Evolutionary conservation across 2,329 filamentous ascomycete species (phyloP), one percentile per base, ranked within the genome.

Genomic region (Neofusicoccum sp.): DNA sequence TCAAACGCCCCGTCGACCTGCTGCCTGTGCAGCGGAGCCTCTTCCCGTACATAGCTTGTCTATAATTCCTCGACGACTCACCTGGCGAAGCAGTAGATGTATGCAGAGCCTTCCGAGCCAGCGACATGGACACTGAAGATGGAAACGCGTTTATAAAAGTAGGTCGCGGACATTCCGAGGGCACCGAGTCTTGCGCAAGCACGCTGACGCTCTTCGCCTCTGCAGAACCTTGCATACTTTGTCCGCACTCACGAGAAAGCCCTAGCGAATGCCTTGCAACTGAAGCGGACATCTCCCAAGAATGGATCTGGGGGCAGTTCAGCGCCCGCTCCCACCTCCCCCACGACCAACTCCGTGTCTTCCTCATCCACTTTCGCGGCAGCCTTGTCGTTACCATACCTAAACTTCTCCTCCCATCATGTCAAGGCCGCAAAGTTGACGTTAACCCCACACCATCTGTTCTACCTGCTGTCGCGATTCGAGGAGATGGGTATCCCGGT

Each of bases 181-280:
- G 7, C 41, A 4, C 12, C 43, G 12, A 48, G n/a, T 12, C 9
- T 4, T 11, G 33, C 3, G 3, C 44, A 9, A 12, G 4, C 28
- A 37, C 43, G 60, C 52, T 56, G 14, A 65, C 64, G 7, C 16
- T 28, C 29, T 52, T 47, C 16, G 50, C 33, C 52, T 39, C 44
- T 63, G 34, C 76, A 97, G 94, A 95, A 96, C 84, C 85, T 99
- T 76, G 93, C 94, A 75, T 89, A 89, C 80, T 98, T 97, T 79
- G 93, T 99, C 79, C 92, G 93, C 67, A 97, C 93, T 62, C 93
- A 99, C 82, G 95, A 99, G 80, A 96, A 96, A 80, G 94, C 93
- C 41, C 86, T 99, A 67, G 95, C 95, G 74, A 98, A 98, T 81
- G 94, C 94, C 71, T 83, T 97, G 66, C 94, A 97, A 77, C 84